Evolutionary conservation across 805 yeast species (phyloP).

Genomic region (Myxozyma vanderwaltii): DNA sequence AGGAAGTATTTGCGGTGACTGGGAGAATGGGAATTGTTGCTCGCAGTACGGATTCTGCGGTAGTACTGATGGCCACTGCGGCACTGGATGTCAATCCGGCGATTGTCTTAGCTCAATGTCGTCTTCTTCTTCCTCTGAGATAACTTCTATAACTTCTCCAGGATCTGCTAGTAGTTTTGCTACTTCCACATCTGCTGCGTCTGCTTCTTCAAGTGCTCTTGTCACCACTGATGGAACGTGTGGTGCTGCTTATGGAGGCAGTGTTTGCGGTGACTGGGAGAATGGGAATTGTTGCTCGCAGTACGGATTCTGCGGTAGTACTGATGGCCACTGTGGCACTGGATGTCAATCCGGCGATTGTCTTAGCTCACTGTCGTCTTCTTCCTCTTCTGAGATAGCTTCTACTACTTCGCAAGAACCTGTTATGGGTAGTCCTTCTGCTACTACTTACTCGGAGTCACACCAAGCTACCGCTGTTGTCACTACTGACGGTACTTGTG

Average conservation of each 20-base stretch:
- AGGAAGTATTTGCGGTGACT: conserved; percentile 9
- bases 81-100: conserved; percentile 19
- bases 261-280: conserved; percentile 25
- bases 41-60: conserved; percentile 27
- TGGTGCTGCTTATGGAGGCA: conserved; percentile 11
- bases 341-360: conserved; percentile 20
- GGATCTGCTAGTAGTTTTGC: not conserved
- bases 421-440: conserved; percentile 14
- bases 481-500: conserved; percentile 33
- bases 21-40: conserved; percentile 25
- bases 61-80: not conserved
- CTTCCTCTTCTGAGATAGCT: not conserved
- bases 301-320: conserved; percentile 23
- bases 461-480: conserved; percentile 18
- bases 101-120: too few relatives aligned
- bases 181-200: not conserved
- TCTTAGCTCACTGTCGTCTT: not conserved
- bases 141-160: not conserved
- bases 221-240: conserved; percentile 31
- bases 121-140: too few relatives aligned
- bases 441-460: conserved; percentile 7
- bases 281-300: conserved; percentile 26
- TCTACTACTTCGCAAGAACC: conserved; percentile 18
- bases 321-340: conserved; percentile 17
- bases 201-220: conserved; percentile 11